Conservation (phyloP, 352 stramenopile genomes). For the Aphanomyces euteiches region DNA sequence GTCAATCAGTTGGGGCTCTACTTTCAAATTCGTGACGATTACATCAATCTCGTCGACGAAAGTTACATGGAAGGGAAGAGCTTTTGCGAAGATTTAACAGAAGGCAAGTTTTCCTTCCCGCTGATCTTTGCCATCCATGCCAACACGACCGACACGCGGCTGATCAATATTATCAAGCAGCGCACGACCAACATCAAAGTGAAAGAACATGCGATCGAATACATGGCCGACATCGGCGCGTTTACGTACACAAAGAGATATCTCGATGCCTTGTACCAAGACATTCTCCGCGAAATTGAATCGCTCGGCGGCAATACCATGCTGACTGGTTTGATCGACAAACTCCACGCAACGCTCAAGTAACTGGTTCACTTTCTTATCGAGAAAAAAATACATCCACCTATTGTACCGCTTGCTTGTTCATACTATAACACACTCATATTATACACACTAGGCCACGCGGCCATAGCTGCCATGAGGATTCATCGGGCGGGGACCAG, state of each 20-base stretch:
- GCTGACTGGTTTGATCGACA: conserved; percentile 20
- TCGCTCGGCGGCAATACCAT: conserved; percentile 26
- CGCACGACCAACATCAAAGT: conserved; percentile 93
- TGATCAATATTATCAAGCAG: conserved; percentile 96
- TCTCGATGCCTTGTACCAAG: conserved; percentile 27
- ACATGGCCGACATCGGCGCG: conserved; percentile 50
- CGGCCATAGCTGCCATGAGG: conserved; percentile 17
- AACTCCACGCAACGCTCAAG: conserved; percentile 20
- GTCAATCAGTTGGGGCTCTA: conserved; percentile 94
- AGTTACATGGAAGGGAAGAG: conserved; percentile 97
- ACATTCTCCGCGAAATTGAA: conserved; percentile 31
- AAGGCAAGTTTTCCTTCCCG: conserved; percentile 96
- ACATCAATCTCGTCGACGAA: conserved; percentile 94
- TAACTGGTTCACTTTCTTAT: neutral
- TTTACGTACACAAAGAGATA: conserved; percentile 34
- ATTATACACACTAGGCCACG: conserved; percentile 19
- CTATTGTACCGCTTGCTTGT: neutral
- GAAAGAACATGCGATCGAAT: conserved; percentile 91
- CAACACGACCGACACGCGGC: conserved; percentile 70
- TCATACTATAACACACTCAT: conserved; percentile 11
- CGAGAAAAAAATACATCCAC: neutral
- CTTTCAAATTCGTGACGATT: conserved; percentile 98
- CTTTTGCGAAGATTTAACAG: conserved; percentile 97
- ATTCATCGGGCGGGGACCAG: neutral
- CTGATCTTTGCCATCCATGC: conserved; percentile 77